These are phyloP conservation scores for Luffa aegyptiaca DNA, from an alignment of 306 rosid species.

Conservation along the genomic window DNA sequence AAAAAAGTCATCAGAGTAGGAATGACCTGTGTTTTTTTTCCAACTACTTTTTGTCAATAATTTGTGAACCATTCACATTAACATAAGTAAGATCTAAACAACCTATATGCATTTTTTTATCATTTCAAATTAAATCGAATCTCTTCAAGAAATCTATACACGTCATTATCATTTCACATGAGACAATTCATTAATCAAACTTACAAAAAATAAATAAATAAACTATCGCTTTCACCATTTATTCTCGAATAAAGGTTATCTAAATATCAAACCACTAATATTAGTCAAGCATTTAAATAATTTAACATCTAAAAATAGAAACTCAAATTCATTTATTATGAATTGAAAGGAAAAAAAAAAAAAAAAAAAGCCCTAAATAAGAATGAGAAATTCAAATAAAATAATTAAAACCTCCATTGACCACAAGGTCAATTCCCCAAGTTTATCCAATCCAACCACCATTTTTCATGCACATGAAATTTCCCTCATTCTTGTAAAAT, in stretches of 20 bases:
- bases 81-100: neutral
- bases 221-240: neutral
- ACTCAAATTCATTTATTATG: neutral
- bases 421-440: neutral
- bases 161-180: neutral
- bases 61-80: neutral
- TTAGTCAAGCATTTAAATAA: no score
- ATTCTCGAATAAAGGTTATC: neutral
- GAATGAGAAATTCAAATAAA: neutral
- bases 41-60: neutral
- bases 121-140: neutral
- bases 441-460: neutral
- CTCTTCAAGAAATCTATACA: neutral
- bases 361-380: neutral
- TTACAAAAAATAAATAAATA: neutral
- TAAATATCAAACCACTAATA: neutral
- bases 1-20: no score
- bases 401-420: neutral
- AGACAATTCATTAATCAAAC: neutral
- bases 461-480: neutral
- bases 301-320: neutral
- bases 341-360: neutral
- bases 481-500: neutral
- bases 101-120: neutral
- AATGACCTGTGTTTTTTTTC: neutral